Conservation (phyloP, 2,329 filamentous ascomycete species). For the Fusarium subglutinans region DNA sequence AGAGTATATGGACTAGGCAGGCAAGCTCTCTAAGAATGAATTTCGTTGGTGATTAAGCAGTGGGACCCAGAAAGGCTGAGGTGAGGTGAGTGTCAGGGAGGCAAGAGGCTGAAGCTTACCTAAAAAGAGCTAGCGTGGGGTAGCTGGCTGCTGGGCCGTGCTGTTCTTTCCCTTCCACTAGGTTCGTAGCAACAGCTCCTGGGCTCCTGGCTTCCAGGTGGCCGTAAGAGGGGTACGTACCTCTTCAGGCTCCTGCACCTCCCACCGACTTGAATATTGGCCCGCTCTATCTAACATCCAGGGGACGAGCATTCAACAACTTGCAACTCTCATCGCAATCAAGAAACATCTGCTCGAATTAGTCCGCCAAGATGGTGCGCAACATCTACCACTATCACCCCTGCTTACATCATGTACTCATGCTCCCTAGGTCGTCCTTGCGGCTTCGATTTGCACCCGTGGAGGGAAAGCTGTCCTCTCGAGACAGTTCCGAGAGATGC, state of each 20-base stretch:
- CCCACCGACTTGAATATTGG: constrained; percentile 45
- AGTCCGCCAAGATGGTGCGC: constrained; percentile 53
- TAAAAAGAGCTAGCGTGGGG: constrained; percentile 24
- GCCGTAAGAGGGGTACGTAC: constrained; percentile 38
- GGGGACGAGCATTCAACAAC: constrained; percentile 40
- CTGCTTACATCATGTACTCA: constrained; percentile 29
- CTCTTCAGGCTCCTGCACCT: constrained; percentile 27
- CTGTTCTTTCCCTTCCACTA: not conserved
- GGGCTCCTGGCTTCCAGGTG: constrained; percentile 29
- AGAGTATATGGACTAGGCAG: constrained; percentile 1
- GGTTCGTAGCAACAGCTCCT: constrained; percentile 19
- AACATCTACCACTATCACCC: constrained; percentile 2
- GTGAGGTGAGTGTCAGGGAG: constrained; percentile 6
- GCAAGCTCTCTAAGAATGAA: constrained; percentile 8
- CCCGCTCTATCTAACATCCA: constrained; percentile 43
- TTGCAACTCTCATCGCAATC: constrained; percentile 32
- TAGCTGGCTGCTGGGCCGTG: constrained; percentile 1
- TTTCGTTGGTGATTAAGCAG: constrained; percentile 7
- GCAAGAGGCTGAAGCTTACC: constrained; percentile 32
- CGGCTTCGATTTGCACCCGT: constrained; percentile 97
- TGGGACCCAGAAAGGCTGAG: constrained; percentile 34
- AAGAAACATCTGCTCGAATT: constrained; percentile 29
- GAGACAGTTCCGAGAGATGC: constrained; percentile 97
- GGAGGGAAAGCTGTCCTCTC: constrained; percentile 98
- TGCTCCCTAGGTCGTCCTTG: constrained; percentile 84